Evolutionary conservation across 208 protist genomes (phyloP).

Genomic region (Leishmania arabica): DNA sequence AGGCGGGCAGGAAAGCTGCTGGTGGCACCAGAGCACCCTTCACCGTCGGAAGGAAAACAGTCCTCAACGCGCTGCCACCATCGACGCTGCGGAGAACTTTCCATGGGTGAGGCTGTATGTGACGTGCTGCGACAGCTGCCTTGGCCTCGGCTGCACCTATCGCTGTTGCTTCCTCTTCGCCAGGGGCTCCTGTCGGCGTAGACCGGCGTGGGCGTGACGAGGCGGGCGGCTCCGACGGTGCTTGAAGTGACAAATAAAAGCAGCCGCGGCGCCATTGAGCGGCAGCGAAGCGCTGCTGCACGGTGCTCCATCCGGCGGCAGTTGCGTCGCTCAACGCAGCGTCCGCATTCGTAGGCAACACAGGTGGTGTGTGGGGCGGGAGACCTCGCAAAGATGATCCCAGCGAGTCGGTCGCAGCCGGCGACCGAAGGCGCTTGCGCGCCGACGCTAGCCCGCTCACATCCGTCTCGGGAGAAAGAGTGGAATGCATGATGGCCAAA

Average conservation of each 20-base stretch:
- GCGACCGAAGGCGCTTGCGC: slow-evolving; percentile 15
- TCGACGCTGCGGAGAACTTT: slow-evolving; percentile 19
- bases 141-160: neutral
- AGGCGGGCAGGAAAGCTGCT: neutral
- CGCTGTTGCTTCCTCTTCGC: neutral
- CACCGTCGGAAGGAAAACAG: neutral
- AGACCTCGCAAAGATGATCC: neutral
- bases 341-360: neutral
- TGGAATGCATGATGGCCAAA: neutral
- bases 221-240: neutral
- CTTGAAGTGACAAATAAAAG: slow-evolving; percentile 4
- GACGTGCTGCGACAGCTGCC: neutral
- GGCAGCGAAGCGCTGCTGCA: slow-evolving; percentile 10
- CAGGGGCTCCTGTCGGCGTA: neutral
- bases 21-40: neutral
- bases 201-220: neutral
- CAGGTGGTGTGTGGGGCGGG: neutral
- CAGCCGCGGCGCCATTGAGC: slow-evolving; percentile 33
- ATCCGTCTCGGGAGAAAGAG: neutral
- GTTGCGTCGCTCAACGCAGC: too few species aligned
- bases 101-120: slow-evolving; percentile 24
- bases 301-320: neutral
- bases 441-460: neutral
- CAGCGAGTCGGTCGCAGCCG: neutral
- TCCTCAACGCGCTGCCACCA: neutral